phyloP scores from a whole-genome alignment of 2,329 filamentous ascomycete genomes.

The Cryphonectria japonica region DNA sequence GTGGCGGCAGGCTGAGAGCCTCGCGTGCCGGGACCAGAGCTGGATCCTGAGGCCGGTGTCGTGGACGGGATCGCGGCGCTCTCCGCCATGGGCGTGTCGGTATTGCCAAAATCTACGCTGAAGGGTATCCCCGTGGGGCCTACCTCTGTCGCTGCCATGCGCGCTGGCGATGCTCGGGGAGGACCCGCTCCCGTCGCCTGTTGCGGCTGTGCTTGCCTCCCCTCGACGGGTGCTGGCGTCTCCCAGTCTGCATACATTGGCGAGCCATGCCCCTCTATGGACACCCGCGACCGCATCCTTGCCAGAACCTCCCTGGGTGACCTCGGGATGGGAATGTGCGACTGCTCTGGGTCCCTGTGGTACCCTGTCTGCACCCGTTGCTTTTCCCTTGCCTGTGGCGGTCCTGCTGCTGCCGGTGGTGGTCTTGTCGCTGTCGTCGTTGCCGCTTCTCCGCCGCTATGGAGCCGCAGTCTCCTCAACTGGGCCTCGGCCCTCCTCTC shows the following conservation, averaged over 20 bases:
- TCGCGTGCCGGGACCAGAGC: background rate
- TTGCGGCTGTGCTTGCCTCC: background rate
- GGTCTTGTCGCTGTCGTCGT: constrained; percentile 7
- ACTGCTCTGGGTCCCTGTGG: background rate
- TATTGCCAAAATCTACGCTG: constrained; percentile 13
- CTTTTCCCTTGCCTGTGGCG: background rate
- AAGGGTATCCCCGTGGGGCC: constrained; percentile 22
- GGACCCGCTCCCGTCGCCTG: too few relatives aligned
- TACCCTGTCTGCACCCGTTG: background rate
- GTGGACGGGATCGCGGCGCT: background rate
- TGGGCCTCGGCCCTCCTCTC: constrained; percentile 42
- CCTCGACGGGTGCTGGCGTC: background rate
- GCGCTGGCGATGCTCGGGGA: background rate
- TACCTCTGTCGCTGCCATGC: constrained; percentile 5
- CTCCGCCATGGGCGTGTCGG: background rate
- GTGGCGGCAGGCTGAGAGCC: background rate
- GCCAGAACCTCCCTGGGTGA: constrained; percentile 6
- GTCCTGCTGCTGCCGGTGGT: constrained; percentile 5
- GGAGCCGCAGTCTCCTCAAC: constrained; percentile 35
- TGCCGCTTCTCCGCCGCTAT: background rate
- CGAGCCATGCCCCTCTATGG: background rate
- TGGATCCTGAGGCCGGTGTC: background rate
- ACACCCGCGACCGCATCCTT: background rate
- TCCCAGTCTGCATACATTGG: constrained; percentile 1
- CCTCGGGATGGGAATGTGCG: background rate